Conservation (phyloP, 176 grass and related monocot species). For the Thalia dealbata region DNA sequence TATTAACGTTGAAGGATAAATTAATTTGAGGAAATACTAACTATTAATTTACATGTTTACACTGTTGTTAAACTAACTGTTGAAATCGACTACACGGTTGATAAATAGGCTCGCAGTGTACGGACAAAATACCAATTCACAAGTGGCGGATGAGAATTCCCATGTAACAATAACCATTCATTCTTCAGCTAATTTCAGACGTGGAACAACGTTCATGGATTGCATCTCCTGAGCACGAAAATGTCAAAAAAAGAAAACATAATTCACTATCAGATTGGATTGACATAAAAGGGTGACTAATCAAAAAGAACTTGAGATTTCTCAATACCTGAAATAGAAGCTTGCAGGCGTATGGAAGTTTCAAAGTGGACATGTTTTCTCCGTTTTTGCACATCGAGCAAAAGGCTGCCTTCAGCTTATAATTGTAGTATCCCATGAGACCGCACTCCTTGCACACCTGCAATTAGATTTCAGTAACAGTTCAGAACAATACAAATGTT, state of each 20-base stretch:
- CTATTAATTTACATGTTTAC: no score
- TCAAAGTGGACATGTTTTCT: constrained; percentile 92
- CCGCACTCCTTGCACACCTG: constrained; percentile 95
- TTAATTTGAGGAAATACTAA: no score
- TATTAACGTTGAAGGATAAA: no score
- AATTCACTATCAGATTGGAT: neutral
- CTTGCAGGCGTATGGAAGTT: constrained; percentile 98
- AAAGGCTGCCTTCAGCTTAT: constrained; percentile 69
- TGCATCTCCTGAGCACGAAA: constrained; percentile 56
- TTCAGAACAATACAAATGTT: neutral
- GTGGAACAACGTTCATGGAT: constrained; percentile 81
- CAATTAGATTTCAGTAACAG: neutral
- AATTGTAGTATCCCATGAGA: constrained; percentile 73
- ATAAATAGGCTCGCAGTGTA: no score
- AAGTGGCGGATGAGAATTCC: neutral
- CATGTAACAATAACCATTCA: constrained; percentile 30
- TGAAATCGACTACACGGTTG: no score
- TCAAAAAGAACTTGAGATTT: constrained; percentile 1
- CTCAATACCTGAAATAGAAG: constrained; percentile 86
- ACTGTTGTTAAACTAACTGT: no score
- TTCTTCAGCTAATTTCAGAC: constrained; percentile 57
- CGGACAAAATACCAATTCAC: no score
- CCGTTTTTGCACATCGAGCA: constrained; percentile 97
- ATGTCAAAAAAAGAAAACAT: neutral
- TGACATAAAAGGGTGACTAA: neutral